Percentiles rank a stretch among this genome's conserved stretches.
These are phyloP conservation scores for Candida multigemmis DNA, from an alignment of 805 yeast species.

Conservation along the genomic window DNA sequence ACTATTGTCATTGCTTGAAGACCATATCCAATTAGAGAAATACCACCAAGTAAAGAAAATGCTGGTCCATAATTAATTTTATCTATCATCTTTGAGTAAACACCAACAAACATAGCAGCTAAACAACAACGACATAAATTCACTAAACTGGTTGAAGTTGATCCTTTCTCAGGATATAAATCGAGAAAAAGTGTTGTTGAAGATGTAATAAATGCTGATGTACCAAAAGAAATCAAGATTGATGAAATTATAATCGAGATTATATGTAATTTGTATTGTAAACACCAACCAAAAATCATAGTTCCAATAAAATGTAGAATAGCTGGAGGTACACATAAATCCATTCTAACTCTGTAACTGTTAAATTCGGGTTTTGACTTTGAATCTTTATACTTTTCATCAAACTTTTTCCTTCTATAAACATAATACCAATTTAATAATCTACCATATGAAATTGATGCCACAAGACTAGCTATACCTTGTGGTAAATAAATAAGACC, in stretches of 20 bases:
- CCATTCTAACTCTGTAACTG: conserved; percentile 45
- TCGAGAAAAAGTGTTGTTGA: conserved; percentile 69
- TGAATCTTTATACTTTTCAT: conserved; percentile 12
- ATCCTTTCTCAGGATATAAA: conserved; percentile 57
- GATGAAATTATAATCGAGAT: conserved; percentile 51
- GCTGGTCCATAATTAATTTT: no score
- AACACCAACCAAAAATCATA: conserved; percentile 64
- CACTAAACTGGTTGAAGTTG: conserved; percentile 66
- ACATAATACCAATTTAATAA: conserved; percentile 45
- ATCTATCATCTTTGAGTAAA: conserved; percentile 51
- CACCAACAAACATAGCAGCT: conserved; percentile 65
- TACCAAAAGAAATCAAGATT: conserved; percentile 48
- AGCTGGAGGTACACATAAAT: conserved; percentile 23
- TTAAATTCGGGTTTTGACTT: conserved; percentile 37
- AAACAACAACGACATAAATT: conserved; percentile 67
- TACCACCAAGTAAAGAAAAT: no score
- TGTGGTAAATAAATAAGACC: conserved; percentile 71
- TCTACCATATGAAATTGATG: conserved; percentile 53
- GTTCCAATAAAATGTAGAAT: conserved; percentile 25
- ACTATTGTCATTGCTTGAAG: no score
- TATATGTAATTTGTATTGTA: conserved; percentile 37
- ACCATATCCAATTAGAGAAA: no score
- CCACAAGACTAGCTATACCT: conserved; percentile 57
- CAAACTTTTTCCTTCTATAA: conserved; percentile 11
- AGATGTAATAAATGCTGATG: conserved; percentile 48